Evolutionary conservation across 441 rosid species (phyloP).

Genomic region (Populus tomentosa): DNA sequence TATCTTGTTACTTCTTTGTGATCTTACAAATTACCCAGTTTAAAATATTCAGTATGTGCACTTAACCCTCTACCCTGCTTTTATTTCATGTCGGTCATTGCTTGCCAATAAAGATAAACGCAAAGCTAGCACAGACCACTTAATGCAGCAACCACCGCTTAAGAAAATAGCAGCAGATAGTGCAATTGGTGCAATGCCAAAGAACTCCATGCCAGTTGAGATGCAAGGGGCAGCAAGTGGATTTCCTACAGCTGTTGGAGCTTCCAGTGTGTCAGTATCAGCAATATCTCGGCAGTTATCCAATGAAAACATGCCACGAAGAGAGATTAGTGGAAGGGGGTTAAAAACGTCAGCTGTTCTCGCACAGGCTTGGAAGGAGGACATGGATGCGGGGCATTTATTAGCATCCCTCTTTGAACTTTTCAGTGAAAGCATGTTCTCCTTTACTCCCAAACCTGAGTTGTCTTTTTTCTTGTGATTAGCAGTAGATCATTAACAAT

Average conservation of each 20-base stretch:
- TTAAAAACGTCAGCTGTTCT: constrained; percentile 42
- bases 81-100: not conserved
- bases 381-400: constrained; percentile 60
- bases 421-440: constrained; percentile 69
- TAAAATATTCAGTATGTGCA: not conserved
- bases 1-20: not conserved
- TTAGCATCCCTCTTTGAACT: constrained; percentile 55
- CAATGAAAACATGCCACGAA: constrained; percentile 28
- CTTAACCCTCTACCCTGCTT: not conserved
- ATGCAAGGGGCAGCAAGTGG: constrained; percentile 42
- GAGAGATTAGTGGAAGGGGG: constrained; percentile 23
- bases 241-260: constrained; percentile 29
- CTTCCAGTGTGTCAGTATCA: constrained; percentile 32
- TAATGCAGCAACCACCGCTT: constrained; percentile 43
- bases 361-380: constrained; percentile 77
- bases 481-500: not conserved
- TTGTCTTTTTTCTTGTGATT: constrained; percentile 56
- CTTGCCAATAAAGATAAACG: constrained; percentile 46
- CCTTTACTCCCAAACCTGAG: constrained; percentile 72
- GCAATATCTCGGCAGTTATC: constrained; percentile 19
- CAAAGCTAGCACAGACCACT: constrained; percentile 44
- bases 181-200: constrained; percentile 34
- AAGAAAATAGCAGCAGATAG: constrained; percentile 54
- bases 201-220: constrained; percentile 44
- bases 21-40: not conserved